These are phyloP conservation scores for Davidsoniella eucalypti DNA, from an alignment of 2,329 filamentous ascomycete genomes.

Conservation along the genomic window DNA sequence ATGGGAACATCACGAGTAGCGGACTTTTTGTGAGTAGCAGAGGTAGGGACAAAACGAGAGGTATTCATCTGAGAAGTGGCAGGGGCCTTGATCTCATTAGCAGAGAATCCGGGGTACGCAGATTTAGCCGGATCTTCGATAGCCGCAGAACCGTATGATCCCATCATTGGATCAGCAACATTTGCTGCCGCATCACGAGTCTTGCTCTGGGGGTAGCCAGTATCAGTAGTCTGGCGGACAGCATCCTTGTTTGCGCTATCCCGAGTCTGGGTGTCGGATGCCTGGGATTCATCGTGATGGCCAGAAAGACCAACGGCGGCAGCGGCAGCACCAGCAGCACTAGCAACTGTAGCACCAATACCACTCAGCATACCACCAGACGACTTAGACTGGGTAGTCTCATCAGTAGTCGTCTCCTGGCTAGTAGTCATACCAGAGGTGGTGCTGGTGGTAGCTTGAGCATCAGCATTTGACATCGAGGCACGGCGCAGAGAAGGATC, in stretches of 20 bases:
- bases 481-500: not conserved
- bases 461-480: not conserved
- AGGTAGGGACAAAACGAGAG: not conserved
- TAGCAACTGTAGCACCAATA: constrained; percentile 11
- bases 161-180: not conserved
- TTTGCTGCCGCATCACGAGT: not conserved
- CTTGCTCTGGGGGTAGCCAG: not conserved
- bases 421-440: not conserved
- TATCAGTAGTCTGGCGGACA: not conserved
- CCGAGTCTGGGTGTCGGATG: not conserved
- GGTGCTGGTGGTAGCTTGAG: not conserved
- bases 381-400: not conserved
- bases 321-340: constrained; percentile 11
- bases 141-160: not conserved
- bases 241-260: not conserved
- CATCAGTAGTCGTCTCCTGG: not conserved
- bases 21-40: not conserved
- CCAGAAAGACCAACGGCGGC: constrained; percentile 8
- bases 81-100: not conserved
- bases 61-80: not conserved
- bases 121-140: not conserved
- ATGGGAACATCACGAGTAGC: not conserved
- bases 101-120: not conserved
- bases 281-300: not conserved
- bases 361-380: constrained; percentile 4